phyloP scores from a whole-genome alignment of 805 yeast genomes.

The Saccharomycopsis oosterbeekiorum region DNA sequence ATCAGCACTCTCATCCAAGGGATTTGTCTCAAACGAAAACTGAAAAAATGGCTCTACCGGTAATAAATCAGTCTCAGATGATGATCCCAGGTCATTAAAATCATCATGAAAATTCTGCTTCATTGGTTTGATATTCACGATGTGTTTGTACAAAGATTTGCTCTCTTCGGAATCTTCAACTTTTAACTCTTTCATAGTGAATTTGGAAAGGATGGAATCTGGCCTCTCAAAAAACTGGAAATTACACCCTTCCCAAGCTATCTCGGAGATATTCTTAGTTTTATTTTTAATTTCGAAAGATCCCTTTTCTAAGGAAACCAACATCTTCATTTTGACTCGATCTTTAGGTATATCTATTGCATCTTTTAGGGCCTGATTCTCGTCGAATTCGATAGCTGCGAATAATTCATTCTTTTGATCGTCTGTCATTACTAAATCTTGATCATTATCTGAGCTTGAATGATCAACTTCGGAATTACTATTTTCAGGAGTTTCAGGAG shows the following conservation, averaged over 20 bases:
- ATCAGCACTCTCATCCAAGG: constrained; percentile 77
- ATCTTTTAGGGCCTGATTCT: constrained; percentile 39
- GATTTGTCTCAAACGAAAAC: constrained; percentile 75
- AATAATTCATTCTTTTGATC: constrained; percentile 85
- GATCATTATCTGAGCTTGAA: constrained; percentile 13
- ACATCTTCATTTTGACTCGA: constrained; percentile 53
- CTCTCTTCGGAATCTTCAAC: constrained; percentile 76
- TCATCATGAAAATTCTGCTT: constrained; percentile 31
- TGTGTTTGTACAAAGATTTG: constrained; percentile 70
- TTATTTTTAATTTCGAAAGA: constrained; percentile 48
- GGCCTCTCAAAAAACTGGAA: constrained; percentile 67
- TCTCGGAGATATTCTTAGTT: constrained; percentile 51
- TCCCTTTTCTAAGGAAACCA: constrained; percentile 65
- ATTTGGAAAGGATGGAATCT: constrained; percentile 61
- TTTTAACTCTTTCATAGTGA: constrained; percentile 69
- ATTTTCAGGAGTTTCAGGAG: background rate
- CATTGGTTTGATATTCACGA: constrained; percentile 71
- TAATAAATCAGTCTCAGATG: background rate
- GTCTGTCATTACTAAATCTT: constrained; percentile 50
- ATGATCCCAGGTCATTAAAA: background rate
- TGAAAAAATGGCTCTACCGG: constrained; percentile 61
- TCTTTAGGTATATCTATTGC: constrained; percentile 65
- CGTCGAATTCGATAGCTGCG: constrained; percentile 89
- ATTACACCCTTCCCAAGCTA: constrained; percentile 74
- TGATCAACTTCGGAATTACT: constrained; percentile 12